Evolutionary conservation across 106 monocot species (phyloP), one percentile per base, ranked within the genome.

Genomic region (Allium fistulosum): DNA sequence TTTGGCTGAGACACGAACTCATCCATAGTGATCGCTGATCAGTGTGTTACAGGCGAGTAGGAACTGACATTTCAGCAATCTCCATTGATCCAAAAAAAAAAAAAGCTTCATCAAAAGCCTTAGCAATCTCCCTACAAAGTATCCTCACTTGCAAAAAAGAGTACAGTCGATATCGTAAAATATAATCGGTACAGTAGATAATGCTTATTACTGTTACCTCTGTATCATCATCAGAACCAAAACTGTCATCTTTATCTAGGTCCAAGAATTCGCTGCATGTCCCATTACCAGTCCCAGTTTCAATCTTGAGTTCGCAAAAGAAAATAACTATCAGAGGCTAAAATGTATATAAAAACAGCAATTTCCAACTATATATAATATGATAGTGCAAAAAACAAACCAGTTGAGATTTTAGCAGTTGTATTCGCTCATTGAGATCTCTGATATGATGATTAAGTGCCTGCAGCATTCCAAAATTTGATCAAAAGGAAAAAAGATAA

Each of bases 381-480:
- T 37, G 37, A 0, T 37, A 67, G 1, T 55, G 62, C 13, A 12
- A 49, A 65, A 49, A 27, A 53, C 9, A 67, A 53, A 91, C 91
- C 22, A 91, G 77, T 59, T 91, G 82, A 51, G 72, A 76, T 61
- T 82, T 91, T 77, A 91, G 67, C 57, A 63, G 69, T 72, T 71
- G 68, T 53, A 96, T 88, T 58, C 72, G 77, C 10, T 80, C 69
- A 58, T 58, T 74, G 55, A 96, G 60, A 73, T 74, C 27, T 46
- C 77, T 78, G 49, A 91, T 91, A 75, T 96, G 88, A 80, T 83
- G 71, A 53, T 81, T 88, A 53, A 96, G 61, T 26, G 91, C 95
- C 94, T 95, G 76, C 12, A 71, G 56, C 12, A 66, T 69, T 11
- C 11, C 73, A 51, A 57, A 62, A 13, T 60, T 56, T 63, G 11